phyloP scores from a whole-genome alignment of 1,284 basidiomycete species.

The Melampsora abietis-canadensis region DNA sequence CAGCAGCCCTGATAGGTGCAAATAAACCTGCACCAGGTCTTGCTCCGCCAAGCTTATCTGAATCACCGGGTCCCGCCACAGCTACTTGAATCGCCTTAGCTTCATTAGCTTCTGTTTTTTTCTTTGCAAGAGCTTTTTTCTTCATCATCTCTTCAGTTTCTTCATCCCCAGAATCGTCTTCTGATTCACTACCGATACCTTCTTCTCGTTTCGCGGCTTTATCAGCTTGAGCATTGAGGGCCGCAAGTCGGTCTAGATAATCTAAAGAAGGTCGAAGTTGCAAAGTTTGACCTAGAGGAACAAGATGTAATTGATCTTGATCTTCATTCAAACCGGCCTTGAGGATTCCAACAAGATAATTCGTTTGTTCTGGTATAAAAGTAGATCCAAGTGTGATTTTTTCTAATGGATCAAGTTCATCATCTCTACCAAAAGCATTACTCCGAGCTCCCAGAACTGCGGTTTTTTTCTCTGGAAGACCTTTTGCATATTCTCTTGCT shows the following conservation, averaged over 20 bases:
- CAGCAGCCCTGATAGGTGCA: constrained; percentile 49
- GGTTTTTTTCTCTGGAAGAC: constrained; percentile 46
- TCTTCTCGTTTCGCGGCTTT: constrained; percentile 45
- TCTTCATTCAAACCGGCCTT: constrained; percentile 46
- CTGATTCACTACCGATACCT: constrained; percentile 46
- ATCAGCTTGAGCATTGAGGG: constrained; percentile 45
- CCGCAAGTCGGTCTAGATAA: constrained; percentile 50
- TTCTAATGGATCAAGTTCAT: constrained; percentile 45
- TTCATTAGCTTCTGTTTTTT: constrained; percentile 48
- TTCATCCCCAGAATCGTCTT: constrained; percentile 43
- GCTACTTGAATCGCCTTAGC: constrained; percentile 49
- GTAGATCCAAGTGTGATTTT: constrained; percentile 48
- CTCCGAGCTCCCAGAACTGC: constrained; percentile 42
- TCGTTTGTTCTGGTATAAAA: constrained; percentile 51
- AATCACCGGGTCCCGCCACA: constrained; percentile 44
- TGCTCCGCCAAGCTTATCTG: constrained; percentile 21
- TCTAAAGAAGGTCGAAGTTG: constrained; percentile 50
- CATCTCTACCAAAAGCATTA: constrained; percentile 42
- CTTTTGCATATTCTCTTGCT: constrained; percentile 48
- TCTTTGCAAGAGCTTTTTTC: constrained; percentile 47
- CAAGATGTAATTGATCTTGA: constrained; percentile 47
- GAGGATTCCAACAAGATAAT: constrained; percentile 50
- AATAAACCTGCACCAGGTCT: constrained; percentile 50
- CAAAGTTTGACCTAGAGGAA: constrained; percentile 50
- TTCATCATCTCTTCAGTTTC: constrained; percentile 45